Base-by-base conservation (phyloP, 768 basidiomycete species). In the Leucosporidium creatinivorum region DNA sequence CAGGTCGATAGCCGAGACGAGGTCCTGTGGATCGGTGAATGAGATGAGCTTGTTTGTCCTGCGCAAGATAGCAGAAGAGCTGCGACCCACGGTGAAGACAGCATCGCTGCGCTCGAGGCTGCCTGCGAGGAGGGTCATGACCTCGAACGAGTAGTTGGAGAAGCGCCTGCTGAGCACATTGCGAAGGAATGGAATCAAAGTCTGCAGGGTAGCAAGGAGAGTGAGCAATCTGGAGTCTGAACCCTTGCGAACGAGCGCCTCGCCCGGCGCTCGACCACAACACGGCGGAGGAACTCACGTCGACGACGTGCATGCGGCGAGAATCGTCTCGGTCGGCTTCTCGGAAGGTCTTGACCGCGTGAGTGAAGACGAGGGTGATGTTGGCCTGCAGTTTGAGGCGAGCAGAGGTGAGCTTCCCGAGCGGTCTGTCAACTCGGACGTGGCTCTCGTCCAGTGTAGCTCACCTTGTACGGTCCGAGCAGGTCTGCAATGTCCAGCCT, bases 1-100 rank as follows among this genome's bases (percentile, higher is more conserved):
- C 6, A 31, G 15, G 59, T 73, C 74, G 21, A 75, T 54, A 0
- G 68, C 55, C 6, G 69, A 55, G 13, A 75, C 74, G 50, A 75
- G 67, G 55, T 72, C 69, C 73, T 74, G 44, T 17, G 21, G 47
- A 28, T 9, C 36, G 28, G 31, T 39, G 17, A 30, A 48, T 8
- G 15, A 15, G 39, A 17, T 44, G 13, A 44, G 39, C 13, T 44
- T 2, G 39, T 3, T 44, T 15, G 2, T 3, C 13, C 39, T 7
- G 13, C 39, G 8, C 10, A 3, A 44, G 39, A 44, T 2, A 13
- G 15, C 39, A 44, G 15, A 7, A 15, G 6, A 44, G 39, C 39
- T 44, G 39, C 39, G 25, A 8, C 66, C 52, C n/a, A 67, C 72
- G 15, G 63, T 56, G 30, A 75, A 70, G 36, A 72, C 69, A 1